Evolutionary conservation across 169 alveolate species (phyloP), one percentile per base, ranked within the genome.

Genomic region (Amoebophrya sp.): DNA sequence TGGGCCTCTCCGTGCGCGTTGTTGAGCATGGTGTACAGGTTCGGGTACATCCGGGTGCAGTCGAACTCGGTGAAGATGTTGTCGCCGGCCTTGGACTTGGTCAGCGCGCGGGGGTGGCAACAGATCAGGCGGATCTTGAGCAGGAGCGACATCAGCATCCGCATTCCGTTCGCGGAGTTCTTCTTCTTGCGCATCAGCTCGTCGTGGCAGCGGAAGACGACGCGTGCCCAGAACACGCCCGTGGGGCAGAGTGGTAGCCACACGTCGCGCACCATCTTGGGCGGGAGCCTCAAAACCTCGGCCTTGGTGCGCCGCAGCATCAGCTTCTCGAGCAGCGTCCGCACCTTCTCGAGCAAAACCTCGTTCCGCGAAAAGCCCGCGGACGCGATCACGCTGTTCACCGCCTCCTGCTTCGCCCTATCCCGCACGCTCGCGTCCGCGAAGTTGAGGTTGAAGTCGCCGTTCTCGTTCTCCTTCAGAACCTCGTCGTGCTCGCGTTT

Each of bases 61-160:
- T 29, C 89, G 40, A 78, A 39, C 42, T 88, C 69, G 40, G 20
- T 2, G 88, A 88, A 88, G 40, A 48, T 15, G 23, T 40, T 87
- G 16, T 4, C 20, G 34, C 95, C 91, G 67, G 96, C 95, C 88
- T 96, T 97, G 7, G 89, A 95, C 89, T 90, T 96, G 97, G 18
- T 94, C 91, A 96, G 92, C 4, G 97, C 97, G 48, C 96, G 91
- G 18, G 98, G 98, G 91, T 96, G 98, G 34, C 97, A 97, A 92
- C 98, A 96, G 50, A 96, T 93, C 58, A 96, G 95, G 34, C 98
- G 94, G 97, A 96, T 96, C 93, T 96, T 96, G 89, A 96, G 95
- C 91, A 96, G 98, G 78, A 96, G 91, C 4, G 98, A 97, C 78
- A 96, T 91, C 92, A 96, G 92, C 93, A 95, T 95, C 91, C 96